Evolutionary conservation across 116 monocot genomes (phyloP), one percentile per base, ranked within the genome.

Genomic region (Trichopus zeylanicus): DNA sequence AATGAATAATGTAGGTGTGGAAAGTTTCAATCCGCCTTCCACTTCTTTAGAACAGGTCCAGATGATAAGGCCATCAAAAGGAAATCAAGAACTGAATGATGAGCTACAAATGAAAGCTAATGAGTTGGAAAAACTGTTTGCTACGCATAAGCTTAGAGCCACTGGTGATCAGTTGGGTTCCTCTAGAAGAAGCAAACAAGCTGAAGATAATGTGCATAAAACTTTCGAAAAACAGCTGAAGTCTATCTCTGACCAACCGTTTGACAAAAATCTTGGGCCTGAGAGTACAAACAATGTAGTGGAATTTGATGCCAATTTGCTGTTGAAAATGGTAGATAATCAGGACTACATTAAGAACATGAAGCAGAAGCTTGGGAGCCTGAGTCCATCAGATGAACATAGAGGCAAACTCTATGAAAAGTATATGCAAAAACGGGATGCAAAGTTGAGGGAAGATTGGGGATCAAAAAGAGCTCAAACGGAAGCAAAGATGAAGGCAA

Each of bases 81-180:
- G 87, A 68, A 84, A 79, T 64, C 75, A 86, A 37, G 86, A 79
- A 31, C 70, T 86, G 48, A 85, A 94, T 68, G 83, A 78, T 73
- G 91, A 76, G 57, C 75, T 98, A 38, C 82, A 91, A 70, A 69
- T 88, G 78, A 98, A 98, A 61, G 98, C 98, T 24, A 75, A 91
- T 57, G 91, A 98, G 63, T 63, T 98, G 60, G 98, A 98, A 79
- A 98, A 80, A 64, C 79, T 98, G 57, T 98, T 88, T 59, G 98
- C 91, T 69, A 91, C 79, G 27, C 91, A 91, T 64, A 91, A 88
- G 76, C 88, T 85, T 51, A 85, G 86, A 56, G 66, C 67, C 70
- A 70, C 66, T 35, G 76, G 60, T 56, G 90, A 95, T 63, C 80
- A 76, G 28, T 46, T 66, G 48, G 47, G 63, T 58, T 77, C 82